phyloP scores from a whole-genome alignment of 2,329 filamentous ascomycete genomes.

The Aspergillus fumigatiaffinis region DNA sequence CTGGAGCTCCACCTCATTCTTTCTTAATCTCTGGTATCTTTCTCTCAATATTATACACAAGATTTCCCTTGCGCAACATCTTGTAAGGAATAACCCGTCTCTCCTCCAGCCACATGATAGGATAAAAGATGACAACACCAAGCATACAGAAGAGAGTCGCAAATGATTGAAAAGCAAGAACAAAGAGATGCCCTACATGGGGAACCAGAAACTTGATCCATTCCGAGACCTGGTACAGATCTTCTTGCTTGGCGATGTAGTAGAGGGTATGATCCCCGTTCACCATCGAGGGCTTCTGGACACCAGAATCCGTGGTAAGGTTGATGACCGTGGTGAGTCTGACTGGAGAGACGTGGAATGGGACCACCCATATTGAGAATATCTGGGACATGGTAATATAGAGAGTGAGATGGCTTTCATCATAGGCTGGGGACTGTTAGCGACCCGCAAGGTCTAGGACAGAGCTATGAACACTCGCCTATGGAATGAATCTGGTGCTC shows the following conservation, averaged over 20 bases:
- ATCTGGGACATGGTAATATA: conserved; percentile 71
- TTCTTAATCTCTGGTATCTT: conserved; percentile 23
- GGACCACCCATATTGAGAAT: conserved; percentile 73
- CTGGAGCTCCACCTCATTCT: conserved; percentile 1
- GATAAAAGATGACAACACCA: conserved; percentile 50
- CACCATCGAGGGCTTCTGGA: conserved; percentile 8
- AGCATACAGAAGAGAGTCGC: conserved; percentile 63
- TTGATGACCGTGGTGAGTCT: conserved; percentile 65
- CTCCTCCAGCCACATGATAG: conserved; percentile 51
- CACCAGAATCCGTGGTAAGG: conserved; percentile 48
- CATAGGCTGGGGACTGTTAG: conserved; percentile 56
- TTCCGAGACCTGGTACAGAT: conserved; percentile 75
- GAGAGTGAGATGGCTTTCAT: conserved; percentile 61
- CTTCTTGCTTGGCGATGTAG: conserved; percentile 72
- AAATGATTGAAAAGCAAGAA: conserved; percentile 62
- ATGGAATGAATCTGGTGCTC: conserved; percentile 62
- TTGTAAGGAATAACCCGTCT: conserved; percentile 23
- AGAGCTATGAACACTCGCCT: conserved; percentile 38
- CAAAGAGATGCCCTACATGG: conserved; percentile 52
- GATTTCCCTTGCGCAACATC: conserved; percentile 22
- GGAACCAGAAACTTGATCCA: conserved; percentile 69
- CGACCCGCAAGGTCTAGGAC: background rate
- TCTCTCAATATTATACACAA: conserved; percentile 20
- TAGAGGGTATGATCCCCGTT: conserved; percentile 48
- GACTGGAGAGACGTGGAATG: conserved; percentile 67